A percentile compares a stretch with the other conserved stretches of the same genome.
Conservation (phyloP, 441 rosid genomes). For the Populus hybrid region DNA sequence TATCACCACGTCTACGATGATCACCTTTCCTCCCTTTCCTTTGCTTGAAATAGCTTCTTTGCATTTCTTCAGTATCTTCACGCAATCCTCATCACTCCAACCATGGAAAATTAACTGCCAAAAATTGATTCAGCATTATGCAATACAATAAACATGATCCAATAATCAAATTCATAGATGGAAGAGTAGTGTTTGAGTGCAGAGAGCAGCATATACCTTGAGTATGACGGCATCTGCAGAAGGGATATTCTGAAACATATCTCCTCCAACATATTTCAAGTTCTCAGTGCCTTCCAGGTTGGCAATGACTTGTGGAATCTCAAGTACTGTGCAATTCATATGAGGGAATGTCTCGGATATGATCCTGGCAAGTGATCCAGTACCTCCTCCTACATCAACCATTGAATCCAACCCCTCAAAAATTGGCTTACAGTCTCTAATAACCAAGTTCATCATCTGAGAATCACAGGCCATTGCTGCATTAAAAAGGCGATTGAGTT, state of each 20-base stretch:
- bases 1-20: constrained; percentile 29
- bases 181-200: background rate
- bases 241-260: constrained; percentile 37
- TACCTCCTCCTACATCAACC: constrained; percentile 40
- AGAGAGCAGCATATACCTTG: constrained; percentile 20
- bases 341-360: constrained; percentile 24
- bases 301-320: constrained; percentile 36
- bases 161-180: background rate
- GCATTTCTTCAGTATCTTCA: constrained; percentile 33
- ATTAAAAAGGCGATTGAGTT: constrained; percentile 15
- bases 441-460: constrained; percentile 10
- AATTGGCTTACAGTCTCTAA: constrained; percentile 9
- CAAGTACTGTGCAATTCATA: constrained; percentile 30
- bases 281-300: constrained; percentile 15
- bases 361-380: constrained; percentile 21
- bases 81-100: constrained; percentile 31
- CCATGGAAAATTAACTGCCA: constrained; percentile 35
- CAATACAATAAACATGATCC: background rate
- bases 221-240: constrained; percentile 33
- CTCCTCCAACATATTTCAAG: constrained; percentile 30
- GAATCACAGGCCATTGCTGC: constrained; percentile 33
- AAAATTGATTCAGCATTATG: background rate
- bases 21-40: constrained; percentile 25
- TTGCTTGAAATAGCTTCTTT: constrained; percentile 24
- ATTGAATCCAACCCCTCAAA: constrained; percentile 28